phyloP scores from a whole-genome alignment of 495 filamentous ascomycete species.

The Chaetomium cochliodes region DNA sequence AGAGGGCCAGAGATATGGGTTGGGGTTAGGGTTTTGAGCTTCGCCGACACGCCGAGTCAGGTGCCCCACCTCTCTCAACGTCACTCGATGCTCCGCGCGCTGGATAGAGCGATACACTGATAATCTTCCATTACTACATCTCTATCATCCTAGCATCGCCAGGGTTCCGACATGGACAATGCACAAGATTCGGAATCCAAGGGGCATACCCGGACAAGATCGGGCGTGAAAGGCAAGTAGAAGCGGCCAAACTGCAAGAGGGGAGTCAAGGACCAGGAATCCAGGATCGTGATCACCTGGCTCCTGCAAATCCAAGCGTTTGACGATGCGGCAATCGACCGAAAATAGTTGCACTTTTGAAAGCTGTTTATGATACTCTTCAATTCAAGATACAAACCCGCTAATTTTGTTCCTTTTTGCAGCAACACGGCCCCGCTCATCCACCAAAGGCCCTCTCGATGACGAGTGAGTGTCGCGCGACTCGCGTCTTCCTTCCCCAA shows the following conservation, averaged over 20 bases:
- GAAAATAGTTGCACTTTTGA: not conserved
- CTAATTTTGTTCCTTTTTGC: not conserved
- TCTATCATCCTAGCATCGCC: not conserved
- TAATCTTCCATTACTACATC: not conserved
- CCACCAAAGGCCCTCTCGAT: constrained; percentile 59
- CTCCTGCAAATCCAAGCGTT: not conserved
- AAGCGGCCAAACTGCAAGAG: not conserved
- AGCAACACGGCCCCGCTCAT: constrained; percentile 50
- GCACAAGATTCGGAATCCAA: constrained; percentile 26
- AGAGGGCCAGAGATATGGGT: too few species aligned
- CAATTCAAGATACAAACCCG: not conserved
- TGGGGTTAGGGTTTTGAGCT: not conserved
- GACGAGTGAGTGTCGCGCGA: constrained; percentile 51
- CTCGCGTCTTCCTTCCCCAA: constrained; percentile 6
- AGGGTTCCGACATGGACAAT: constrained; percentile 37
- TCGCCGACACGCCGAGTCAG: too few species aligned
- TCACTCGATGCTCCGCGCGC: constrained; percentile 3
- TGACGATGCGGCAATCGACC: not conserved
- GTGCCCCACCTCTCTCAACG: constrained; percentile 10
- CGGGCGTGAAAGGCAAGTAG: constrained; percentile 42
- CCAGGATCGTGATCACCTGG: not conserved
- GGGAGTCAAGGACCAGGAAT: too few species aligned
- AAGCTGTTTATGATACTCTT: not conserved
- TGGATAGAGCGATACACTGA: not conserved
- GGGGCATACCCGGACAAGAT: constrained; percentile 43